Evolutionary conservation across 768 basidiomycete genomes (phyloP), one percentile per base, ranked within the genome.

Genomic region (Boletus barrowsii): DNA sequence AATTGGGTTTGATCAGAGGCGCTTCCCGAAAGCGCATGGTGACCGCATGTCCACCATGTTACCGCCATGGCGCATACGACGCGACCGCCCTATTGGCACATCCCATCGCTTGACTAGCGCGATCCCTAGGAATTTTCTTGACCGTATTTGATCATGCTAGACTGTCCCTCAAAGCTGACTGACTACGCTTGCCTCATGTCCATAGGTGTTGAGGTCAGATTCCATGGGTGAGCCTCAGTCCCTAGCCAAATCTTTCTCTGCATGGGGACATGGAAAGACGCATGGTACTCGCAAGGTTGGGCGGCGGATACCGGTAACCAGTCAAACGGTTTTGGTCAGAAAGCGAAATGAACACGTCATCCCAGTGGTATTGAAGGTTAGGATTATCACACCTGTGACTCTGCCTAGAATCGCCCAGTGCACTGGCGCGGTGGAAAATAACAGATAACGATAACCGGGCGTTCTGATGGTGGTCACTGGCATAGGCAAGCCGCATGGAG

Each of bases 31-130:
- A 60, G 61, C 64, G 61, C 74, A 63, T 74, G 74, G 58, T 42
- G 48, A 57, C 62, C 65, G 69, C 74, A 62, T 75, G 74, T 68
- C 64, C 53, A 48, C 61, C 62, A 53, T 65, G n/a, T 70, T 68
- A 62, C 56, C 66, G 69, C 59, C 56, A 63, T 62, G 62, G 58
- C 59, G 65, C 53, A 47, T 51, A 48, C 55, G 42, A 42, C 48
- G 47, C 53, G 56, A 55, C 56, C 51, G n/a, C 53, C 54, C 42
- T 32, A 43, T 57, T 60, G 51, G 13, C 49, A 47, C 47, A 50
- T 47, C 51, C 32, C 26, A 32, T 62, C 62, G 57, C 64, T 62
- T 66, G 53, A 22, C 11, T 13, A 50, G 29, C 36, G 14, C 35
- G n/a, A 17, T 37, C 37, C 35, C 47, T 44, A 51, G 18, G 18